Percentiles rank a stretch among this genome's conserved stretches.
Conservation (phyloP, 768 basidiomycete genomes). For the Suillus variegatus region DNA sequence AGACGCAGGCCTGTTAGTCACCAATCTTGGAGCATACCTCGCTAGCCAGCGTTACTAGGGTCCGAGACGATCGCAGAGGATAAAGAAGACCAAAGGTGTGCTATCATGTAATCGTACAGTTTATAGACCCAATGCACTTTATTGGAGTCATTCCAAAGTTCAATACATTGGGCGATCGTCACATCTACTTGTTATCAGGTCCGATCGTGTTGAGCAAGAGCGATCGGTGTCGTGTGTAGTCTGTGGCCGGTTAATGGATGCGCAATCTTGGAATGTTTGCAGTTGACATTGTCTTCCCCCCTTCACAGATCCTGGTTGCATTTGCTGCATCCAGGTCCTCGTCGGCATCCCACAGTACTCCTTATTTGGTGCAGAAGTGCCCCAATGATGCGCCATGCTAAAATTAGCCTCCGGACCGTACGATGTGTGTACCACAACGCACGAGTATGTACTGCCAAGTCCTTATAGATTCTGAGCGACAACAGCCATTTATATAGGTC, state of each 20-base stretch:
- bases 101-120: conserved; percentile 6
- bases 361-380: background rate
- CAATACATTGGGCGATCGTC: background rate
- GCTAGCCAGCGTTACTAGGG: conserved; percentile 55
- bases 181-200: background rate
- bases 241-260: background rate
- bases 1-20: conserved; percentile 68
- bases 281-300: background rate
- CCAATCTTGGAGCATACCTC: conserved; percentile 78
- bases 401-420: background rate
- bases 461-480: background rate
- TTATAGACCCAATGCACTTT: background rate
- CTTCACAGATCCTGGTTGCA: background rate
- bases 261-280: background rate
- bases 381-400: background rate
- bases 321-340: background rate
- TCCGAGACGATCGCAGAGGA: conserved; percentile 4
- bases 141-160: background rate
- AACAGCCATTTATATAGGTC: background rate
- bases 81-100: conserved; percentile 8
- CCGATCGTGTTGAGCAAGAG: background rate
- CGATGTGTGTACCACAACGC: background rate
- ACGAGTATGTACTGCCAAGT: background rate
- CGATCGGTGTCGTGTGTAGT: background rate
- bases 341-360: background rate